Conservation (phyloP, 139 green algal genomes). For the Auxenochlorella protothecoides region DNA sequence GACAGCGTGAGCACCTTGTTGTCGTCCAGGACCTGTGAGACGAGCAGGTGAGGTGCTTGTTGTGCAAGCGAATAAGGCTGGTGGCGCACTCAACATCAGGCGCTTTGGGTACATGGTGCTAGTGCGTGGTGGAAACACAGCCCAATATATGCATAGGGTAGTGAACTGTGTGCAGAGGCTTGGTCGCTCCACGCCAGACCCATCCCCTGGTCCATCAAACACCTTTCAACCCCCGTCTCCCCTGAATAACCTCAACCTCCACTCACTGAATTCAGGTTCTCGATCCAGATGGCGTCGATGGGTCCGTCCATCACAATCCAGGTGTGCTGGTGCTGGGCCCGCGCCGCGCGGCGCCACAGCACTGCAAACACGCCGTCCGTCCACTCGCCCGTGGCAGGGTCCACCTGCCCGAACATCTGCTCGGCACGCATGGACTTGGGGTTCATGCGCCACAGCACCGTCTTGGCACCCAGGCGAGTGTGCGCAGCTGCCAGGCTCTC, state of each 20-base stretch:
- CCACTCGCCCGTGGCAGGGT: constrained; percentile 86
- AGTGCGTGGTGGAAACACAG: too few relatives aligned
- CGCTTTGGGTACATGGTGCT: too few relatives aligned
- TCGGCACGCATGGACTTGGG: constrained; percentile 83
- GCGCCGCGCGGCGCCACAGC: constrained; percentile 78
- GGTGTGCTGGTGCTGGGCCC: constrained; percentile 86
- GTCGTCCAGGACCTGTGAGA: constrained; percentile 69
- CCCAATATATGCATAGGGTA: too few relatives aligned
- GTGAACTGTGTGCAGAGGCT: too few relatives aligned
- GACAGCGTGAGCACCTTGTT: constrained; percentile 95
- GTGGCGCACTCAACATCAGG: too few relatives aligned
- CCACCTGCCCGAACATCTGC: constrained; percentile 82
- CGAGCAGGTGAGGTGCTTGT: background rate
- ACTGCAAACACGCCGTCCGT: constrained; percentile 91
- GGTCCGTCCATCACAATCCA: constrained; percentile 95
- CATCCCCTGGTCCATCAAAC: too few relatives aligned
- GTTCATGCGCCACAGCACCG: constrained; percentile 88
- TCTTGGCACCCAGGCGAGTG: constrained; percentile 73
- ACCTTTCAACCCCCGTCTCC: too few relatives aligned
- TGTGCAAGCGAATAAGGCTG: too few relatives aligned
- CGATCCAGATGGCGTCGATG: constrained; percentile 96
- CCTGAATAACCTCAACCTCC: background rate
- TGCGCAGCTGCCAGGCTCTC: constrained; percentile 79
- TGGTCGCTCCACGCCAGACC: too few relatives aligned
- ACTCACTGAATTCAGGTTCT: constrained; percentile 88